Conservation (phyloP, 2,329 filamentous ascomycete species). For the Calonectria hawksworthii region DNA sequence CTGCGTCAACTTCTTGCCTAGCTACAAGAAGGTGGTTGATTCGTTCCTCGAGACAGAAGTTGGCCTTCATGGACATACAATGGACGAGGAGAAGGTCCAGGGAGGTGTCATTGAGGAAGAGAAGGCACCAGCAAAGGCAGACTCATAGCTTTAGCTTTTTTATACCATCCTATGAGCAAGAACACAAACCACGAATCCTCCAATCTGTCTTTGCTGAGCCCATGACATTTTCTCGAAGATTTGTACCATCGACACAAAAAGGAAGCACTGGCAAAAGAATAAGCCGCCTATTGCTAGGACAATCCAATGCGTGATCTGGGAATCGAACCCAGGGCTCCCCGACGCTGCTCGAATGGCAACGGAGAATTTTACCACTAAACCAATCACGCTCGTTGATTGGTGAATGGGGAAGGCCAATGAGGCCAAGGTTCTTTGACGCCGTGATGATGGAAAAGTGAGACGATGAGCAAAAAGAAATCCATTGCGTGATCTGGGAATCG, state of each 20-base stretch:
- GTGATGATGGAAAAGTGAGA: neutral
- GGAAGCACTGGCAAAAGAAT: neutral
- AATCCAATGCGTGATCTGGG: slow-evolving; percentile 15
- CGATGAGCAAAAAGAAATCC: neutral
- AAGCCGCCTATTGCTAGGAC: neutral
- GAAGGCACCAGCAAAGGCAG: neutral
- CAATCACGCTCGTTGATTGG: slow-evolving; percentile 13
- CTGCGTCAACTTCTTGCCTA: slow-evolving; percentile 76
- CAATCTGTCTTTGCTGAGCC: neutral
- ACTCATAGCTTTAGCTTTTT: neutral
- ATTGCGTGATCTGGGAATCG: slow-evolving; percentile 21
- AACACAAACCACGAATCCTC: neutral
- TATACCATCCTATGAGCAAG: no score
- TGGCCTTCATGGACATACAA: slow-evolving; percentile 50
- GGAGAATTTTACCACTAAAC: slow-evolving; percentile 25
- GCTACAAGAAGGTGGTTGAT: slow-evolving; percentile 75
- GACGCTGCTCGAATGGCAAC: slow-evolving; percentile 18
- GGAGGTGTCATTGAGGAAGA: slow-evolving; percentile 35
- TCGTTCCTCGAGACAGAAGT: slow-evolving; percentile 63
- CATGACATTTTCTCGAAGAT: neutral
- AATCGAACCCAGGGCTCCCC: slow-evolving; percentile 23
- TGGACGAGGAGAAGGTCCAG: slow-evolving; percentile 48
- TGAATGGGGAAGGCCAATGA: neutral
- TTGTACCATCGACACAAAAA: neutral
- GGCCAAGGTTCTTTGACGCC: neutral